Conservation (phyloP, 345 rosid species). For the Microcos paniculata region DNA sequence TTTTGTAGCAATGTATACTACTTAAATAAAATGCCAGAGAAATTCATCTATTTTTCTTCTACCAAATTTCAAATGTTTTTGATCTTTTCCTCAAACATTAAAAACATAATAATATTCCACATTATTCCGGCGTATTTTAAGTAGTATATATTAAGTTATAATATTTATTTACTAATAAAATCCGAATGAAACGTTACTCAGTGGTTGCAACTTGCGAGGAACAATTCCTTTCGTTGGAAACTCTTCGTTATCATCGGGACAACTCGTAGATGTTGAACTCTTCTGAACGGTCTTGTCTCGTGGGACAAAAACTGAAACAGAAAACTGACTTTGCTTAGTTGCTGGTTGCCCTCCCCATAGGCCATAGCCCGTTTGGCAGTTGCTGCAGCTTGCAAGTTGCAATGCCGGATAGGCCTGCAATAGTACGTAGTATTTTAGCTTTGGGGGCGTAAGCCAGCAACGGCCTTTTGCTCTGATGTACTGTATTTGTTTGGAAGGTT, state of each 20-base stretch:
- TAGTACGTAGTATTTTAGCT: not conserved
- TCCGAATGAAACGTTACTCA: no score
- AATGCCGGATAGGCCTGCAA: not conserved
- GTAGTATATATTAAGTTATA: no score
- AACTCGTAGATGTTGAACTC: not conserved
- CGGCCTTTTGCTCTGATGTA: not conserved
- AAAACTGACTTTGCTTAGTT: not conserved
- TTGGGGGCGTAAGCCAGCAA: not conserved
- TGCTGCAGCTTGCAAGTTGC: not conserved
- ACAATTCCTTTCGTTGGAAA: not conserved
- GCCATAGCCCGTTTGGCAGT: not conserved
- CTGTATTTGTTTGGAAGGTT: not conserved
- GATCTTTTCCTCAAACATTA: not conserved
- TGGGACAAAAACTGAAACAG: not conserved
- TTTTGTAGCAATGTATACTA: constrained; percentile 36
- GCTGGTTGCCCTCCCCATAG: no score
- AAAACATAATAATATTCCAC: no score
- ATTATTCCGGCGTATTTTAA: no score
- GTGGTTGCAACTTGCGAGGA: no score
- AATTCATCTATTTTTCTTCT: not conserved
- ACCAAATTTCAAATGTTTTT: not conserved
- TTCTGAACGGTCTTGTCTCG: not conserved
- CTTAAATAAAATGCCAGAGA: constrained; percentile 33
- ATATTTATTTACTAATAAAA: not conserved
- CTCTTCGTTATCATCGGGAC: not conserved